Conservation (phyloP, 2,329 filamentous ascomycete species). For the Botrytis elliptica region DNA sequence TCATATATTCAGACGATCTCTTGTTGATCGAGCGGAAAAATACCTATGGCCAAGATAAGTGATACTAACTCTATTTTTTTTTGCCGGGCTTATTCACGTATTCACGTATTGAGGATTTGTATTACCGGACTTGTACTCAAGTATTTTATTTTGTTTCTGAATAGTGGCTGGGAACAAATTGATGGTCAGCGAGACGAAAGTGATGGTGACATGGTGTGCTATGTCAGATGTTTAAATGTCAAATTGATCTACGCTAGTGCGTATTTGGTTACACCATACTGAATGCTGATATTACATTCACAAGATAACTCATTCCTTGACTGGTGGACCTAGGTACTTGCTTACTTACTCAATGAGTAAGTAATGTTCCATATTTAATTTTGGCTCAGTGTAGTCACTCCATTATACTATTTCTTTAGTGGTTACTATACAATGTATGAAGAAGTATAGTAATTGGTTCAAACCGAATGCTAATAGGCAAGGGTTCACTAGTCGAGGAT, state of each 20-base stretch:
- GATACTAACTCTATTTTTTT: neutral
- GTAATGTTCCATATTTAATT: neutral
- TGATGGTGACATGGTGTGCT: neutral
- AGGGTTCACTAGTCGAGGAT: neutral
- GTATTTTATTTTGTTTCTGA: constrained; percentile 7
- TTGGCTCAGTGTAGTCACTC: neutral
- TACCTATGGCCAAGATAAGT: neutral
- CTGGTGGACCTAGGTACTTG: neutral
- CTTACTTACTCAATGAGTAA: neutral
- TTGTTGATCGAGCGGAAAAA: neutral
- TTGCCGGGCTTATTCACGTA: neutral
- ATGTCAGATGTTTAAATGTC: neutral
- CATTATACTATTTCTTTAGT: neutral
- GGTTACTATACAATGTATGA: neutral
- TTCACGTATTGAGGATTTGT: neutral
- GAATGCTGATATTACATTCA: neutral
- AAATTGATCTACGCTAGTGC: neutral
- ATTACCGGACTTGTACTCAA: constrained; percentile 1
- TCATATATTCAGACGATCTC: neutral
- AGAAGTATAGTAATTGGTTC: neutral
- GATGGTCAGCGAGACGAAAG: neutral
- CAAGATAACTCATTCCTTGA: neutral
- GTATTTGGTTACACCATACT: neutral
- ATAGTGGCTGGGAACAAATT: neutral
- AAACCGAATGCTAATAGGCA: neutral